A percentile compares a stretch with the other conserved stretches of the same genome.
Conservation (phyloP, 169 alveolate genomes). For the Plasmodium berghei region DNA sequence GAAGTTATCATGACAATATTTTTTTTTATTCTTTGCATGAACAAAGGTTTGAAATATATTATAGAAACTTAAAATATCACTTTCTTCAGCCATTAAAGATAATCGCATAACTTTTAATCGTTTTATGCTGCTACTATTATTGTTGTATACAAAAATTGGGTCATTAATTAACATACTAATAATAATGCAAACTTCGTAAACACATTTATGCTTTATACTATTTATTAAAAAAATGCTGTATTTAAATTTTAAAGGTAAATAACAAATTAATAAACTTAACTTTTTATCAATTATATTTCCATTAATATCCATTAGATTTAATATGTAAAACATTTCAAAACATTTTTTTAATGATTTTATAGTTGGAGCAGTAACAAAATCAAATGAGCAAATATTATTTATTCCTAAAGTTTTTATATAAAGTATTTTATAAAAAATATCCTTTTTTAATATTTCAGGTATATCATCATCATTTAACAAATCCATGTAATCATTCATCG, state of each 20-base stretch:
- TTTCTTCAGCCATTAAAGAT: conserved; percentile 74
- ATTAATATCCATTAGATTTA: conserved; percentile 71
- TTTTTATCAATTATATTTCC: conserved; percentile 74
- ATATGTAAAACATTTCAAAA: conserved; percentile 59
- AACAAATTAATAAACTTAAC: conserved; percentile 64
- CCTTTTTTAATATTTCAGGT: conserved; percentile 74
- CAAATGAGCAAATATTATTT: conserved; percentile 68
- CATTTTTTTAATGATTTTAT: conserved; percentile 58
- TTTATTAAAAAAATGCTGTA: conserved; percentile 63
- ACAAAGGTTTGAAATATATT: conserved; percentile 65
- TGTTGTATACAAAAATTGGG: conserved; percentile 46
- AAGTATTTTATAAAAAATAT: conserved; percentile 58
- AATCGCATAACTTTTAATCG: conserved; percentile 40
- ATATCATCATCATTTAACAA: conserved; percentile 21
- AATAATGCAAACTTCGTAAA: conserved; percentile 51
- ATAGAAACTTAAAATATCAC: conserved; percentile 72
- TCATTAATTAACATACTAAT: conserved; percentile 70
- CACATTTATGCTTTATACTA: conserved; percentile 70
- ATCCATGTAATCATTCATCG: conserved; percentile 46
- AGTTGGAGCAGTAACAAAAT: conserved; percentile 68
- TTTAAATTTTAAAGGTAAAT: conserved; percentile 70
- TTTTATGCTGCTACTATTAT: conserved; percentile 18
- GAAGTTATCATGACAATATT: conserved; percentile 53
- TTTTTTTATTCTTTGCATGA: conserved; percentile 58
- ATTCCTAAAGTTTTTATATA: conserved; percentile 70